These are phyloP conservation scores for Candida namnaoensis DNA, from an alignment of 805 yeast genomes.

Conservation along the genomic window DNA sequence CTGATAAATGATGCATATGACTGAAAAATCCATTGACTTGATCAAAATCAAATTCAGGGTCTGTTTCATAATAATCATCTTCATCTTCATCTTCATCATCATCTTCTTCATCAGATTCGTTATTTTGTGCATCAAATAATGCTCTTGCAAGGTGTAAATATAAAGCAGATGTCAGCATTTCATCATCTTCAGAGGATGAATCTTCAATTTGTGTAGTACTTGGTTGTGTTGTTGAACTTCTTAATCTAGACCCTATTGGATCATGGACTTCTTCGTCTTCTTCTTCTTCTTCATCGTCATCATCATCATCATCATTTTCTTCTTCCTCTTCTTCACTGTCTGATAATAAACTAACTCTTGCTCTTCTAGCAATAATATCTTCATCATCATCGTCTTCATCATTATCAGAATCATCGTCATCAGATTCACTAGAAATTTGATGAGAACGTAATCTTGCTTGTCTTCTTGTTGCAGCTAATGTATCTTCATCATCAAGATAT, in stretches of 20 bases:
- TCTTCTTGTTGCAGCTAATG: no score
- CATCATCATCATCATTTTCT: conserved; percentile 18
- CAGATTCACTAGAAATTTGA: no score
- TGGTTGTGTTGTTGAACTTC: no score
- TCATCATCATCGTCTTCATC: conserved; percentile 1
- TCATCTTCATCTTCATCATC: conserved; percentile 7
- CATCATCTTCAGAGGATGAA: no score
- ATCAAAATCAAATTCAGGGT: conserved; percentile 4
- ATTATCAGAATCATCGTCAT: neutral
- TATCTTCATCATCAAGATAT: no score
- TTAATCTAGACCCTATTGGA: no score
- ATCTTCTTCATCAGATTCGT: neutral
- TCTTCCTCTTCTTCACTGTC: conserved; percentile 13
- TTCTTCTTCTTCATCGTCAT: conserved; percentile 22
- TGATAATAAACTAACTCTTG: conserved; percentile 5
- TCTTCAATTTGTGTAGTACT: neutral
- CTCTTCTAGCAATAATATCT: neutral
- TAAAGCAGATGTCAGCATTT: no score
- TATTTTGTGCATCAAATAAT: neutral
- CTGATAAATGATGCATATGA: no score
- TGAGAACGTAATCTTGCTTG: no score
- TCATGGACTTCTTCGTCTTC: conserved; percentile 13
- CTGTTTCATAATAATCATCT: conserved; percentile 5
- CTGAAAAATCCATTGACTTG: no score
- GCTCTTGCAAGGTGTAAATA: no score